Conservation (phyloP, 2,329 filamentous ascomycete genomes). For the Fusarium decemcellulare region DNA sequence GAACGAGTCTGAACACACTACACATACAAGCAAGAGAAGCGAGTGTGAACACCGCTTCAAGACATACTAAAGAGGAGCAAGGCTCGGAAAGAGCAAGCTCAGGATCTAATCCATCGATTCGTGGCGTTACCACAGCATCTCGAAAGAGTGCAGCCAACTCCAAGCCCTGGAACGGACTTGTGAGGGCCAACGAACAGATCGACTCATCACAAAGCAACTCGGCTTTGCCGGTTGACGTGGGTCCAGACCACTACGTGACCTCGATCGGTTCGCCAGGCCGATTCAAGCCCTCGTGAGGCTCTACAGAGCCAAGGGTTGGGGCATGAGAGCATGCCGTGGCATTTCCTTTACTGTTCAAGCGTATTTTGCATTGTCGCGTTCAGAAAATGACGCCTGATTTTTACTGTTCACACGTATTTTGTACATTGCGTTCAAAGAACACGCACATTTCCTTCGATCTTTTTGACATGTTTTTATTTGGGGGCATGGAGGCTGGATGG, state of each 20-base stretch:
- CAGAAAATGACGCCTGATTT: background rate
- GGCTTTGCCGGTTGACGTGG: background rate
- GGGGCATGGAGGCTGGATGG: no score
- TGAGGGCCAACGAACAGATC: background rate
- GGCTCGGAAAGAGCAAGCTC: background rate
- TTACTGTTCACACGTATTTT: background rate
- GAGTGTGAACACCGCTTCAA: background rate
- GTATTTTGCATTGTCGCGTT: conserved; percentile 1
- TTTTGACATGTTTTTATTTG: no score
- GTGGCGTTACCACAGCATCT: conserved; percentile 16
- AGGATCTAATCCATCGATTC: conserved; percentile 4
- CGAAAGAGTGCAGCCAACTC: background rate
- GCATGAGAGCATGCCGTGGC: background rate
- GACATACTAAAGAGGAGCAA: background rate
- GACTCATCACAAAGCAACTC: background rate
- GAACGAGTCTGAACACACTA: background rate
- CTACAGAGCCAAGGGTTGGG: conserved; percentile 2
- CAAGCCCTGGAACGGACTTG: background rate
- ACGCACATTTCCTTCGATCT: no score
- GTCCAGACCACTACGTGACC: background rate
- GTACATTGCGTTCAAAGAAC: no score
- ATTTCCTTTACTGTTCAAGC: conserved; percentile 9
- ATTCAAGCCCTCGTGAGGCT: background rate
- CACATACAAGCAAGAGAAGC: background rate
- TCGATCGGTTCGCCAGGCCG: background rate